Conservation (phyloP, 176 grass and related monocot species). For the Triticum monococcum region DNA sequence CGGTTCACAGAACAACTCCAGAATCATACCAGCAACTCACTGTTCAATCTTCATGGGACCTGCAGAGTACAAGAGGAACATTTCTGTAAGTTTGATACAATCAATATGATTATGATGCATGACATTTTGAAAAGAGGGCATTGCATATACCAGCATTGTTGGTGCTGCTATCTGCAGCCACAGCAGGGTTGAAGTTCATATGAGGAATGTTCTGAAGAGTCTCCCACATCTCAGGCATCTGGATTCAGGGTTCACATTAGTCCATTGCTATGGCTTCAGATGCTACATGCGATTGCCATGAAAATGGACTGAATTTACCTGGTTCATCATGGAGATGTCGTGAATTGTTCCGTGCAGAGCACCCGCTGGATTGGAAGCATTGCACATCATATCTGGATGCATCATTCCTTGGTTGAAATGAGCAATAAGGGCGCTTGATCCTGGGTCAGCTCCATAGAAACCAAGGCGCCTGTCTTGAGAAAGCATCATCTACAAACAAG, state of each 20-base stretch:
- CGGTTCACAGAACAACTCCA: slow-evolving; percentile 22
- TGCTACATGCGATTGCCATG: not conserved
- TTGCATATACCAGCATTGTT: slow-evolving; percentile 45
- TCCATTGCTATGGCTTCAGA: slow-evolving; percentile 9
- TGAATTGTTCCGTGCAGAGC: slow-evolving; percentile 36
- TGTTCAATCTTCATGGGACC: slow-evolving; percentile 61
- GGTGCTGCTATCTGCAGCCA: slow-evolving; percentile 28
- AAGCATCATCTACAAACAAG: slow-evolving; percentile 60
- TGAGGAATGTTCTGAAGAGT: slow-evolving; percentile 60
- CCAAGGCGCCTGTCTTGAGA: slow-evolving; percentile 64
- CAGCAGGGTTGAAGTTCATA: slow-evolving; percentile 54
- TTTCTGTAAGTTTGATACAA: slow-evolving; percentile 7
- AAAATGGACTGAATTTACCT: slow-evolving; percentile 52
- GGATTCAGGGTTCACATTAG: slow-evolving; percentile 30
- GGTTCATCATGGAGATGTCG: slow-evolving; percentile 42
- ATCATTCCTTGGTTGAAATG: slow-evolving; percentile 58
- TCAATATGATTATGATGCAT: not conserved
- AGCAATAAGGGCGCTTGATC: slow-evolving; percentile 43
- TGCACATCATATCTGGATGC: slow-evolving; percentile 64
- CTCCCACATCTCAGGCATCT: slow-evolving; percentile 74
- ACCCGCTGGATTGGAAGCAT: slow-evolving; percentile 32
- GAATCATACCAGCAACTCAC: slow-evolving; percentile 30
- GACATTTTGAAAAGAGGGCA: not conserved
- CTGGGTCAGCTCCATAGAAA: slow-evolving; percentile 46
- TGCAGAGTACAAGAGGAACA: slow-evolving; percentile 30